Evolutionary conservation across 2,329 filamentous ascomycete species (phyloP).

Genomic region (Cephalotrichum gorgonifer): DNA sequence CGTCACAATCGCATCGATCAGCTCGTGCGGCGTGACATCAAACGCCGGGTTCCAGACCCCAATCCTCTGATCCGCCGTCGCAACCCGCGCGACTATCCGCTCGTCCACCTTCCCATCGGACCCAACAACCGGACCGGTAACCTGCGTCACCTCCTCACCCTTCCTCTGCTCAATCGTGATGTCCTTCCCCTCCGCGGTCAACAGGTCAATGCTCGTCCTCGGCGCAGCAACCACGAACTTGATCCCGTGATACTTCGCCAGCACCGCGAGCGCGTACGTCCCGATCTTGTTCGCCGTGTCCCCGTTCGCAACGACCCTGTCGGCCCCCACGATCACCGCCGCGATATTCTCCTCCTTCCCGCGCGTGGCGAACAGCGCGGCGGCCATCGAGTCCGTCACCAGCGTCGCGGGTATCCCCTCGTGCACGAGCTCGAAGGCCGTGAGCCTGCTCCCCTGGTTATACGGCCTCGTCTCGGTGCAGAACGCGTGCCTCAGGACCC

Average conservation of each 20-base stretch:
- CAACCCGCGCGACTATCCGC: constrained; percentile 57
- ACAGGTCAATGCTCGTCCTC: constrained; percentile 83
- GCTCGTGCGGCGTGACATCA: constrained; percentile 78
- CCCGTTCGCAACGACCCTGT: constrained; percentile 89
- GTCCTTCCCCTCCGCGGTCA: constrained; percentile 63
- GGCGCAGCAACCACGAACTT: constrained; percentile 95
- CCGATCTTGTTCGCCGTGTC: constrained; percentile 99
- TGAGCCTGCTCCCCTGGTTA: constrained; percentile 92
- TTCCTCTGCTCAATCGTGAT: constrained; percentile 90
- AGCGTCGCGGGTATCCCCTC: constrained; percentile 85
- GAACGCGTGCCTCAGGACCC: constrained; percentile 69
- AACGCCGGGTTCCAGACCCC: constrained; percentile 95
- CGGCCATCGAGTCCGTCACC: constrained; percentile 95
- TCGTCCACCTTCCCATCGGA: constrained; percentile 54
- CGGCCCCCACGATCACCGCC: constrained; percentile 88
- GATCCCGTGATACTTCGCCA: constrained; percentile 77
- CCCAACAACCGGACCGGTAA: constrained; percentile 65
- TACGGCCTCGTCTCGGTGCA: constrained; percentile 97
- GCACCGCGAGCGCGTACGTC: constrained; percentile 85
- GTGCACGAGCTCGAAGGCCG: constrained; percentile 92
- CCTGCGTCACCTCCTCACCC: constrained; percentile 69
- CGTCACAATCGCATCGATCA: constrained; percentile 92
- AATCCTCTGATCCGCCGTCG: constrained; percentile 69
- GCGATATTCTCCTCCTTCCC: constrained; percentile 58
- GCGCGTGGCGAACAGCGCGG: constrained; percentile 60